Evolutionary conservation across 257 asterid species (phyloP).

Genomic region (Misopates orontium): DNA sequence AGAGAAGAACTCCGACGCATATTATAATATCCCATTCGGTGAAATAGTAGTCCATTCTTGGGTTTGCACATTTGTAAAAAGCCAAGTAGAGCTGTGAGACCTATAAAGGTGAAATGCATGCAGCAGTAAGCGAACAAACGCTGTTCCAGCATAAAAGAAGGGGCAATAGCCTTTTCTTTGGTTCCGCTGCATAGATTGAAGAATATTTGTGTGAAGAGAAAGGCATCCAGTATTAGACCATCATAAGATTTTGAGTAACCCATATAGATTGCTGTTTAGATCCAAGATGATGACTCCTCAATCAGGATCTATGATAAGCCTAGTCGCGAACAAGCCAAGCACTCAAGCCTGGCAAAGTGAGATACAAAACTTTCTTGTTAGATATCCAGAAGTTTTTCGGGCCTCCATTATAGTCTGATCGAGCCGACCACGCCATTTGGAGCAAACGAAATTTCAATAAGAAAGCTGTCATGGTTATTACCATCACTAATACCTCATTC

Average conservation of each 20-base stretch:
- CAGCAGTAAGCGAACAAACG: slow-evolving; percentile 71
- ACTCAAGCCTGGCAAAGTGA: slow-evolving; percentile 61
- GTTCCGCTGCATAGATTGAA: slow-evolving; percentile 60
- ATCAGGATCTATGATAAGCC: slow-evolving; percentile 35
- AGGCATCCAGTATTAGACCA: too few relatives aligned
- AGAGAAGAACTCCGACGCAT: slow-evolving; percentile 52
- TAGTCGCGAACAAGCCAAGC: slow-evolving; percentile 60
- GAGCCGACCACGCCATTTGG: slow-evolving; percentile 77
- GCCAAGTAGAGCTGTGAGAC: slow-evolving; percentile 51
- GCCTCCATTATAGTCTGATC: slow-evolving; percentile 46
- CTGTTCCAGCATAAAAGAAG: slow-evolving; percentile 62
- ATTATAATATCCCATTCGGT: slow-evolving; percentile 79
- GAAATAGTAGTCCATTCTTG: slow-evolving; percentile 74
- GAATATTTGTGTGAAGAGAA: slow-evolving; percentile 76
- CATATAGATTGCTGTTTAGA: slow-evolving; percentile 42
- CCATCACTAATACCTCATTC: slow-evolving; percentile 76
- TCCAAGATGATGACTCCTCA: slow-evolving; percentile 16
- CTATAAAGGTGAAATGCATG: slow-evolving; percentile 78
- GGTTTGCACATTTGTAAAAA: slow-evolving; percentile 68
- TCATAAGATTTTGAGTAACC: slow-evolving; percentile 70
- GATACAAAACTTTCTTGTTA: slow-evolving; percentile 68
- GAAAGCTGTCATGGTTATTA: slow-evolving; percentile 88
- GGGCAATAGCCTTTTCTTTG: slow-evolving; percentile 60
- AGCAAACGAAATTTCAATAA: slow-evolving; percentile 77
- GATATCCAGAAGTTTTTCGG: slow-evolving; percentile 49